These are phyloP conservation scores for Diaporthe ilicicola DNA, from an alignment of 2,329 filamentous ascomycete species.

Conservation along the genomic window DNA sequence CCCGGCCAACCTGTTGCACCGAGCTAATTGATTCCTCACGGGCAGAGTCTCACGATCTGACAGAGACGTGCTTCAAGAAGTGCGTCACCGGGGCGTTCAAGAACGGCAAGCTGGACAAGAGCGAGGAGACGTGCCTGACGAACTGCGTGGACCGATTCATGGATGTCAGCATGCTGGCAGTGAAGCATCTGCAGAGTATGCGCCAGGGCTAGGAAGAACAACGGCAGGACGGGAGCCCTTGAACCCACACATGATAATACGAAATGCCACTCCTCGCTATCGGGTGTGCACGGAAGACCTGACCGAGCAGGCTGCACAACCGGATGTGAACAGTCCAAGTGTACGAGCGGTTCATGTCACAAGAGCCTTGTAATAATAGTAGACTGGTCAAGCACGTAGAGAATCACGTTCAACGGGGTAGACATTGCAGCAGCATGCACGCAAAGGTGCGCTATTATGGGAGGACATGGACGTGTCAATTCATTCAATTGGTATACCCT, in stretches of 20 bases:
- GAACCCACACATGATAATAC: neutral
- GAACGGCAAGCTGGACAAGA: slow-evolving; percentile 74
- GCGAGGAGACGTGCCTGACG: slow-evolving; percentile 83
- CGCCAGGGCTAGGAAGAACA: slow-evolving; percentile 41
- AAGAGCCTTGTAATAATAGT: neutral
- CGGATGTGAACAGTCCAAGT: neutral
- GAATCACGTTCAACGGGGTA: neutral
- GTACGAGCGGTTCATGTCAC: neutral
- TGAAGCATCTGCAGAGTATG: slow-evolving; percentile 80
- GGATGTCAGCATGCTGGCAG: slow-evolving; percentile 85
- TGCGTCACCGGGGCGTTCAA: slow-evolving; percentile 82
- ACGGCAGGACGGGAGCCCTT: neutral
- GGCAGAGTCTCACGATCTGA: slow-evolving; percentile 63
- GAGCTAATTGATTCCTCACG: neutral
- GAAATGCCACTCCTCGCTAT: neutral
- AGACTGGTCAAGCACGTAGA: neutral
- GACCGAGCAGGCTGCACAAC: neutral
- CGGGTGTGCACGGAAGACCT: neutral
- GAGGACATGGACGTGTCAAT: slow-evolving; percentile 34
- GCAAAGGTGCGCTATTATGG: neutral
- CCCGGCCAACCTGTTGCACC: neutral
- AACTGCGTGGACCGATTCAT: slow-evolving; percentile 96
- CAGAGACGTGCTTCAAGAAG: slow-evolving; percentile 92
- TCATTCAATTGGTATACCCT: slow-evolving; percentile 35
- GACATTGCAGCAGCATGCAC: neutral